Percentiles rank a stretch among this genome's conserved stretches.
Conservation (phyloP, 2,329 filamentous ascomycete genomes). For the Talaromyces sp. region DNA sequence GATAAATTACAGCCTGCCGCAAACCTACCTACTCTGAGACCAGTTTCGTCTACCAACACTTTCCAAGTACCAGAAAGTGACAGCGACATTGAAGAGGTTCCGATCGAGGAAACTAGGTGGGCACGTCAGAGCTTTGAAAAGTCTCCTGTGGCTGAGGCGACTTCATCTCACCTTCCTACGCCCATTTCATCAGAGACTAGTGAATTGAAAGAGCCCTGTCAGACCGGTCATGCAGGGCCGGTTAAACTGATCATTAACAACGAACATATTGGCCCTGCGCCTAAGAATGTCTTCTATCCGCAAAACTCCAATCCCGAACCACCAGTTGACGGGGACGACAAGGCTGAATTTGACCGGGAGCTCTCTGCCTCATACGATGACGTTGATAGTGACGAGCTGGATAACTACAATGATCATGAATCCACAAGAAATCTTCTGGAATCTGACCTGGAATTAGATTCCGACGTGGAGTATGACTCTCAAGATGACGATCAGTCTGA, state of each 20-base stretch:
- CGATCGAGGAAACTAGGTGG: background rate
- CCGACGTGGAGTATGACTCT: constrained; percentile 9
- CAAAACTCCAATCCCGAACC: no score
- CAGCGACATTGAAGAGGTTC: constrained; percentile 28
- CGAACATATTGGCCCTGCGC: no score
- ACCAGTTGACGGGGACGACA: background rate
- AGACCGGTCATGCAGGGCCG: background rate
- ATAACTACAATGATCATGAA: background rate
- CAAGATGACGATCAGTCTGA: no score
- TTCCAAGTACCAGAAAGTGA: constrained; percentile 47
- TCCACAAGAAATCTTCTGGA: no score
- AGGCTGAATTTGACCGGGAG: constrained; percentile 4
- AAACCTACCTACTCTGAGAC: background rate
- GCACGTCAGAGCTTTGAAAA: background rate
- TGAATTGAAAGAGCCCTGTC: background rate
- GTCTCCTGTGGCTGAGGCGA: background rate
- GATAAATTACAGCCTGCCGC: background rate
- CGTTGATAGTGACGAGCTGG: background rate
- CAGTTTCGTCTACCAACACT: constrained; percentile 34
- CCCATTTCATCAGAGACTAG: background rate
- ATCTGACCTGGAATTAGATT: background rate
- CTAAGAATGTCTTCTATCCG: no score
- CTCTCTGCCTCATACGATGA: constrained; percentile 13
- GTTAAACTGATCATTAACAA: no score
- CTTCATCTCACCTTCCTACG: background rate